Evolutionary conservation across 768 basidiomycete genomes (phyloP).

Genomic region (Pleurotus pulmonarius): DNA sequence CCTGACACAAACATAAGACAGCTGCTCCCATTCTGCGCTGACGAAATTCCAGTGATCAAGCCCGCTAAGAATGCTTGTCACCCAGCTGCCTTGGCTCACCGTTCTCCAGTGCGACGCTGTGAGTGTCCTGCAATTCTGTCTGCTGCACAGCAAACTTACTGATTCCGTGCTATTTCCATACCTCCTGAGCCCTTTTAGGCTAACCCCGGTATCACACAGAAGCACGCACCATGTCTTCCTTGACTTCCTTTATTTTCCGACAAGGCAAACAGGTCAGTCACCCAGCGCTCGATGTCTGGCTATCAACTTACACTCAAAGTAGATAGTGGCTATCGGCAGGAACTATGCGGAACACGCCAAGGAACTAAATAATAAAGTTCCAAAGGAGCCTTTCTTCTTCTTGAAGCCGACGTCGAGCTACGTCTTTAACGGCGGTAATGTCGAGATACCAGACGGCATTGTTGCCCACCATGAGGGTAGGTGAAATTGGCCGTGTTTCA

Average conservation of each 20-base stretch:
- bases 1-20: constrained; percentile 8
- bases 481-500: constrained; percentile 1
- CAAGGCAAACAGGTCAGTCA: constrained; percentile 45
- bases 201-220: background rate
- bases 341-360: constrained; percentile 92
- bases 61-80: constrained; percentile 2
- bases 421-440: constrained; percentile 64
- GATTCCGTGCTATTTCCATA: constrained; percentile 6
- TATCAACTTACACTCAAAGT: background rate
- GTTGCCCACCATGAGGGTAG: constrained; percentile 89
- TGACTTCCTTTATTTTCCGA: constrained; percentile 24
- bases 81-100: background rate
- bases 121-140: background rate
- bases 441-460: constrained; percentile 86
- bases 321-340: constrained; percentile 95
- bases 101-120: background rate
- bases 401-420: constrained; percentile 95
- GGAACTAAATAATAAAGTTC: constrained; percentile 85
- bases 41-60: background rate
- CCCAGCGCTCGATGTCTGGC: too few relatives aligned
- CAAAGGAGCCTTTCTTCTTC: constrained; percentile 98
- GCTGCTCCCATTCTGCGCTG: background rate
- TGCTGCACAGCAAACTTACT: background rate
- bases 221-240: background rate
- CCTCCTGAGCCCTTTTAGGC: background rate